Evolutionary conservation across 345 rosid genomes (phyloP), one percentile per base, ranked within the genome.

Genomic region (Heritiera littoralis): DNA sequence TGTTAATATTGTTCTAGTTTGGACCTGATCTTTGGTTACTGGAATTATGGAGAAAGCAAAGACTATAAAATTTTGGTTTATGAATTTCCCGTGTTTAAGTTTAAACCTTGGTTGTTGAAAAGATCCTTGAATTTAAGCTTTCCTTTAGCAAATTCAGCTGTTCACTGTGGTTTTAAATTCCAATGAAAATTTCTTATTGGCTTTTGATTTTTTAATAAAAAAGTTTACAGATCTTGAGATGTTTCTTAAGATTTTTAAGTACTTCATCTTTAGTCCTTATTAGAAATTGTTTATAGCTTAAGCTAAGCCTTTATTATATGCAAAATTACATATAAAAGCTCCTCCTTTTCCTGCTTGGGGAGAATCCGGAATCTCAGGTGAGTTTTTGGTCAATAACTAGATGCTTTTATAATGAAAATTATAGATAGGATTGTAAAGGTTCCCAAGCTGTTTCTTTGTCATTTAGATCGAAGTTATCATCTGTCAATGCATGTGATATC

Each of bases 401-500:
- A 2, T 30, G 7, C 15, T 10, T 64, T 32, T 64, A 32, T 30
- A 11, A 5, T 32, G 41, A 28, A 35, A 64, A 1, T 3, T 35
- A 60, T 35, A 28, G n/a, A 12, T 65, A 35, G 45, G 69, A 65
- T 38, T 14, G n/a, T 14, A 66, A 7, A 66, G n/a, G 70, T 8
- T 66, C 41, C 7, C 66, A 9, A 9, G 12, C 18, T 38, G 3
- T 9, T 59, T 59, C 6, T 12, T 8, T 17, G 51, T 41, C 28
- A 43, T 45, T 3, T 55, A 49, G 1, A 20, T 28, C 14, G 12
- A 56, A 38, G 76, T 56, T 48, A 3, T 77, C n/a, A 63, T 77
- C 32, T 61, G 32, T 43, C 45, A 70, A 14, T 72, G 17, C 70
- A 59, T 78, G 76, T 74, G 63, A 67, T 67, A 82, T 54, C 11